These are phyloP conservation scores for Alternaria gansuensis DNA, from an alignment of 2,329 filamentous ascomycete species.

Conservation along the genomic window DNA sequence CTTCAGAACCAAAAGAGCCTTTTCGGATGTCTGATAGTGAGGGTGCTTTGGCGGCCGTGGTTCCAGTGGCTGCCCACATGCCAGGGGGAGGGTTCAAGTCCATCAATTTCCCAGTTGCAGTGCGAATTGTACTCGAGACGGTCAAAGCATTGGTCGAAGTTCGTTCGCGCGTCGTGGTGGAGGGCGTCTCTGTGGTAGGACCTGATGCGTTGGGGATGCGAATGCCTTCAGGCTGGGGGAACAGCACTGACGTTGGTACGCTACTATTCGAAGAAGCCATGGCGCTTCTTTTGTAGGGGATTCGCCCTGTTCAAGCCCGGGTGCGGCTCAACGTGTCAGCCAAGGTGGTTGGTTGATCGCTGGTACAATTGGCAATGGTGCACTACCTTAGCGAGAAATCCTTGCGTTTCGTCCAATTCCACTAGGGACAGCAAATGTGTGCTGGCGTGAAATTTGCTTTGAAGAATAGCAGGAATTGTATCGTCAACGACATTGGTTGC, in stretches of 20 bases:
- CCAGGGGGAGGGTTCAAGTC: conserved; percentile 52
- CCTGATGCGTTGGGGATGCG: conserved; percentile 21
- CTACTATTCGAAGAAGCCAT: conserved; percentile 37
- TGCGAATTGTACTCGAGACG: conserved; percentile 44
- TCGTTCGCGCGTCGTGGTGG: conserved; percentile 29
- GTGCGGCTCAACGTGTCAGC: conserved; percentile 20
- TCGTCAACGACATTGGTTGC: conserved; percentile 17
- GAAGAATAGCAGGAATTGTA: conserved; percentile 3
- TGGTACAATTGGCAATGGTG: conserved; percentile 21
- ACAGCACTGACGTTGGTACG: conserved; percentile 39
- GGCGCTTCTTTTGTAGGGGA: conserved; percentile 15
- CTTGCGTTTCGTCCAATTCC: conserved; percentile 21
- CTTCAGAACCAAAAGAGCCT: conserved; percentile 47
- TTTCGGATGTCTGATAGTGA: conserved; percentile 55
- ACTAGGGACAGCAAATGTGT: conserved; percentile 13
- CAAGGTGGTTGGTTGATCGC: conserved; percentile 25
- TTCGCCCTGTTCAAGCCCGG: conserved; percentile 7
- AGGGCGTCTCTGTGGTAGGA: conserved; percentile 25
- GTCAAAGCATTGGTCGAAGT: conserved; percentile 48
- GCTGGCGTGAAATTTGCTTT: conserved; percentile 15
- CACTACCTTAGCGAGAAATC: conserved; percentile 27
- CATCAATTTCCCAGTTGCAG: conserved; percentile 51
- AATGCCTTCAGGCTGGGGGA: conserved; percentile 36
- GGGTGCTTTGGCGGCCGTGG: conserved; percentile 53
- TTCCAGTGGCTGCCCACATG: conserved; percentile 58